These are phyloP conservation scores for Plasmodium knowlesi DNA, from an alignment of 169 alveolate genomes.

Conservation along the genomic window DNA sequence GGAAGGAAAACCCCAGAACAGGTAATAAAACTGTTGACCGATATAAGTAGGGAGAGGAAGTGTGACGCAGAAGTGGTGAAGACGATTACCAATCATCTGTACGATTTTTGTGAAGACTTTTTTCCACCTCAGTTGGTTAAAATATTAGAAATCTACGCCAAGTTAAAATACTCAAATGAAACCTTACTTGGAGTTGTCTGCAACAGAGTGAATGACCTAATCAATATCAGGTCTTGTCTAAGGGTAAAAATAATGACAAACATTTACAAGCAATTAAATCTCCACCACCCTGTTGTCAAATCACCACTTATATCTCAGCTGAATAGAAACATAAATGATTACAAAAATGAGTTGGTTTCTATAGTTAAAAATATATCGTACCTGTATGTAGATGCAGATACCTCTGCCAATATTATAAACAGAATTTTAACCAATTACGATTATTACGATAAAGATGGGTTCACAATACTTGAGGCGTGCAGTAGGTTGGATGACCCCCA, in stretches of 20 bases:
- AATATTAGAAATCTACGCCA: slow-evolving; percentile 44
- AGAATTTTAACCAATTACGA: slow-evolving; percentile 29
- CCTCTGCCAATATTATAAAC: slow-evolving; percentile 26
- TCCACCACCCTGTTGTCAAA: slow-evolving; percentile 62
- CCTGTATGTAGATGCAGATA: slow-evolving; percentile 20
- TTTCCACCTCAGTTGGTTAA: slow-evolving; percentile 60
- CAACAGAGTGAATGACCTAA: slow-evolving; percentile 30
- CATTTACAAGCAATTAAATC: slow-evolving; percentile 58
- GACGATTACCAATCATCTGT: slow-evolving; percentile 42
- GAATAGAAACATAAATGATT: slow-evolving; percentile 48
- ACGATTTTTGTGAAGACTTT: slow-evolving; percentile 55
- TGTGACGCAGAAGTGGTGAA: slow-evolving; percentile 46
- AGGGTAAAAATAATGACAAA: slow-evolving; percentile 48
- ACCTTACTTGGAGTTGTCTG: slow-evolving; percentile 52
- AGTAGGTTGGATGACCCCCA: slow-evolving; percentile 30
- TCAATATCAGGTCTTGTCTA: slow-evolving; percentile 33
- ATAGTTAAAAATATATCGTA: slow-evolving; percentile 52
- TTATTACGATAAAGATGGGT: slow-evolving; percentile 45
- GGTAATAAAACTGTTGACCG: slow-evolving; percentile 16
- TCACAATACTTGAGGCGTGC: slow-evolving; percentile 28
- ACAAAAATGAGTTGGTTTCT: slow-evolving; percentile 35
- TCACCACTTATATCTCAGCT: slow-evolving; percentile 5
- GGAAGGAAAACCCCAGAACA: slow-evolving; percentile 64
- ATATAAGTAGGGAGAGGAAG: not conserved
- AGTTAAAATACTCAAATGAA: slow-evolving; percentile 70